A percentile compares a stretch with the other conserved stretches of the same genome.
phyloP scores from a whole-genome alignment of 768 basidiomycete species.

The Lentinula sp. region DNA sequence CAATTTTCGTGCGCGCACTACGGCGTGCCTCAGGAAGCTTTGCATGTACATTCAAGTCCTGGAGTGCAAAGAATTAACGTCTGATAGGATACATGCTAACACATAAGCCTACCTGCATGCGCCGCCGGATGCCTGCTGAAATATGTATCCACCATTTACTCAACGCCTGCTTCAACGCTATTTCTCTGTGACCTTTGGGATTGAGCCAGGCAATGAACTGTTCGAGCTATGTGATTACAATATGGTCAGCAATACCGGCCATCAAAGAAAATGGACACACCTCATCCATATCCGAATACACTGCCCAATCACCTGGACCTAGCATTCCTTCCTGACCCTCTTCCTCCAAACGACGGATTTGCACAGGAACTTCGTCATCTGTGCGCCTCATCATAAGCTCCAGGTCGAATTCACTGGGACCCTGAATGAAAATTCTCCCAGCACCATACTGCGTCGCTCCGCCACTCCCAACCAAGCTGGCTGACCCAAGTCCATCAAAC shows the following conservation, averaged over 20 bases:
- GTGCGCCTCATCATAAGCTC: slow-evolving; percentile 61
- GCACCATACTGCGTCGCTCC: slow-evolving; percentile 81
- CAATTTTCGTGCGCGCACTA: slow-evolving; percentile 63
- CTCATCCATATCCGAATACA: slow-evolving; percentile 83
- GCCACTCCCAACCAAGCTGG: slow-evolving; percentile 71
- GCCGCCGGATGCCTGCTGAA: slow-evolving; percentile 70
- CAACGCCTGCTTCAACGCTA: slow-evolving; percentile 69
- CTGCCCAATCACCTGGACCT: slow-evolving; percentile 81
- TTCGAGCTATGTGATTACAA: slow-evolving; percentile 51
- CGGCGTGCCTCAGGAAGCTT: slow-evolving; percentile 77
- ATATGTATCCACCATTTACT: slow-evolving; percentile 84
- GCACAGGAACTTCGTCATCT: slow-evolving; percentile 47
- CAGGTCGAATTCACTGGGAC: slow-evolving; percentile 77
- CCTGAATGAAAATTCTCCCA: slow-evolving; percentile 89
- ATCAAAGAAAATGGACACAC: slow-evolving; percentile 34
- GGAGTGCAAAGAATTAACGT: slow-evolving; percentile 10
- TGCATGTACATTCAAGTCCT: slow-evolving; percentile 68
- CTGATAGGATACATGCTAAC: background rate
- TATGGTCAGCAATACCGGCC: slow-evolving; percentile 10
- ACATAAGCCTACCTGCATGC: slow-evolving; percentile 55
- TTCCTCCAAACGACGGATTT: slow-evolving; percentile 58
- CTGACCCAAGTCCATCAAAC: slow-evolving; percentile 94
- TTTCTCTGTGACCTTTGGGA: slow-evolving; percentile 84
- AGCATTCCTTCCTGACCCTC: slow-evolving; percentile 77
- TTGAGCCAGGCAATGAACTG: slow-evolving; percentile 88